Base-by-base conservation (phyloP, 176 grass and related monocot species). In the Stipa capillata region DNA sequence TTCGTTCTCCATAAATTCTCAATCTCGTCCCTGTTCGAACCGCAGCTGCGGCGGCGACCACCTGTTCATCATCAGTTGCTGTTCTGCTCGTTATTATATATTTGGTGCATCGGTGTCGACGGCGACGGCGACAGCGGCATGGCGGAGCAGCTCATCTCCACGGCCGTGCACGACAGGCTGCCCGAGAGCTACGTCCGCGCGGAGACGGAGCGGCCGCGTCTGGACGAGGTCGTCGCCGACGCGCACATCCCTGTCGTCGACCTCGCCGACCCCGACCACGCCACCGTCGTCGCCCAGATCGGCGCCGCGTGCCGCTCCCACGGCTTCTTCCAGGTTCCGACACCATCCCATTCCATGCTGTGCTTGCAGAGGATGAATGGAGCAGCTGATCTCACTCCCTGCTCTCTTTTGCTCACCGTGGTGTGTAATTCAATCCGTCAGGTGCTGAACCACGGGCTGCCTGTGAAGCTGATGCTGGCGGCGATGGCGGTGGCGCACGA, bases 131-230 rank as follows among this genome's bases (percentile, higher is more conserved):
- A n/a, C n/a, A n/a, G n/a, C 10, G 37, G n/a, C 56, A 93, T 91
- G 93, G 93, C 90, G 9, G 80, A 87, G 0, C 85, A 87, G 66
- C 88, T 97, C 73, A 92, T 97, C 77, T 97, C 94, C 13, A 87
- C 76, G 13, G 50, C 54, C 23, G 69, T 47, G 7, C 83, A 78
- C 85, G 15, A 68, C 18, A 67, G 0, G 34, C 85, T 97, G 57
- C 94, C 90, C 0, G 48, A 53, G 0, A 89, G 15, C 86, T 97
- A 93, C 69, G 67, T 93, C 68, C 86, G 94, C 2, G 72, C 79
- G 0, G 82, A 87, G 74, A 28, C 84, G 42, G 57, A 97, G 66
- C 89, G 94, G 3, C 94, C 94, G 60, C 77, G 82, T 12, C 69
- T 94, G 0, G 16, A 40, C 9, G 87, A 92, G 71, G 94, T 97